phyloP scores from a whole-genome alignment of 345 rosid species.

The Populus euphratica region DNA sequence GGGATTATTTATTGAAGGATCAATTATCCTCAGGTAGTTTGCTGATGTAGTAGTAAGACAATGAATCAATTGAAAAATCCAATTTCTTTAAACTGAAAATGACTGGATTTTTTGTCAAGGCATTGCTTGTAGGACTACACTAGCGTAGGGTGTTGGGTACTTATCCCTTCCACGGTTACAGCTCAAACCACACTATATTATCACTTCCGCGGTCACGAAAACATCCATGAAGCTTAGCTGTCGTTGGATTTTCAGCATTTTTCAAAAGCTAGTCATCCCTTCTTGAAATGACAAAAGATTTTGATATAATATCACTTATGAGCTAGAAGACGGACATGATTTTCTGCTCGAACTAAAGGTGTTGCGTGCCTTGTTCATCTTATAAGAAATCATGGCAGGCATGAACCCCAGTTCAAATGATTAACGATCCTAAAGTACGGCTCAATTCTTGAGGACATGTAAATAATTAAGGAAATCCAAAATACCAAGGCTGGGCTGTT shows the following conservation, averaged over 20 bases:
- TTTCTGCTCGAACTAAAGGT: not conserved
- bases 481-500: no score
- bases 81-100: not conserved
- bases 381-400: not conserved
- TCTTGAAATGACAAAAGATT: not conserved
- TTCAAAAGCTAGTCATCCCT: not conserved
- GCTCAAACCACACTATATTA: not conserved
- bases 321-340: not conserved
- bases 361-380: not conserved
- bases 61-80: not conserved
- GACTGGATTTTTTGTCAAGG: slow-evolving; percentile 1
- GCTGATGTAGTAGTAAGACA: not conserved
- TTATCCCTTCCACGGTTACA: slow-evolving; percentile 17
- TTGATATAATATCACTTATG: not conserved
- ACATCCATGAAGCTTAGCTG: not conserved
- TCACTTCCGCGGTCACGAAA: not conserved
- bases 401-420: not conserved
- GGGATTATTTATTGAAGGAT: not conserved
- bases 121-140: slow-evolving; percentile 21
- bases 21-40: not conserved
- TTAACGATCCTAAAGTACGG: no score
- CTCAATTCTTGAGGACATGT: no score
- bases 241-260: not conserved
- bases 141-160: slow-evolving; percentile 19
- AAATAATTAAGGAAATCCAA: no score